These are phyloP conservation scores for Maudiozyma barnettii DNA, from an alignment of 805 yeast genomes.

Conservation along the genomic window DNA sequence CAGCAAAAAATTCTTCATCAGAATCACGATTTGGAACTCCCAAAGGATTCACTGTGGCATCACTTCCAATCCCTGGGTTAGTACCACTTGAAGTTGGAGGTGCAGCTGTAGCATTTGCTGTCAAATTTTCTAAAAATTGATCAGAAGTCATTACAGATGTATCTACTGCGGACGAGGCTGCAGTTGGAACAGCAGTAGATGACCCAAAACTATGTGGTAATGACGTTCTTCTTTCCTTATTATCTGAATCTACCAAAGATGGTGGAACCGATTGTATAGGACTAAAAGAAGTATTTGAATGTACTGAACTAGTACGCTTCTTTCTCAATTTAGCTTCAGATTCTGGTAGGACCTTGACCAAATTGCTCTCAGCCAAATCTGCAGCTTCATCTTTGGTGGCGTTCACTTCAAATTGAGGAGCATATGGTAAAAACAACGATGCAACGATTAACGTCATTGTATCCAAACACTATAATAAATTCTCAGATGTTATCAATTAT, in stretches of 20 bases:
- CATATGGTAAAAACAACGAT: slow-evolving; percentile 65
- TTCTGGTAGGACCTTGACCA: slow-evolving; percentile 15
- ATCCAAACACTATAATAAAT: not conserved
- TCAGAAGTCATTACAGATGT: slow-evolving; percentile 19
- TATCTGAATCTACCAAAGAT: slow-evolving; percentile 6
- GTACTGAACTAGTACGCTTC: slow-evolving; percentile 20
- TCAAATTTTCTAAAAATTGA: slow-evolving; percentile 28
- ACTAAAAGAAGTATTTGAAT: slow-evolving; percentile 17
- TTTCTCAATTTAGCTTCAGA: slow-evolving; percentile 8
- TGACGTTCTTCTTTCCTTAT: slow-evolving; percentile 2
- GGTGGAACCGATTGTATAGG: slow-evolving; percentile 1
- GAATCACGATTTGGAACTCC: slow-evolving; percentile 28
- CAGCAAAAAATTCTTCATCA: slow-evolving; percentile 45
- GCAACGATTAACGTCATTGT: slow-evolving; percentile 61
- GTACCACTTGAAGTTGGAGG: slow-evolving; percentile 6
- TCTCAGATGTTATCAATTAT: no score
- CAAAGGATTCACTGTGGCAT: slow-evolving; percentile 8
- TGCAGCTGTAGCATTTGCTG: slow-evolving; percentile 27
- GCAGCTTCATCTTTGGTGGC: slow-evolving; percentile 27
- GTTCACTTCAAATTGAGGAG: slow-evolving; percentile 47
- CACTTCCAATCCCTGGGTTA: slow-evolving; percentile 7
- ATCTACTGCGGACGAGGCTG: not conserved
- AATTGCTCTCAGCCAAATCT: slow-evolving; percentile 21
- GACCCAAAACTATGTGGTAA: not conserved
- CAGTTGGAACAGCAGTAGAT: not conserved